Conservation (phyloP, 2,329 filamentous ascomycete genomes). For the Paecilomyces variotii region DNA sequence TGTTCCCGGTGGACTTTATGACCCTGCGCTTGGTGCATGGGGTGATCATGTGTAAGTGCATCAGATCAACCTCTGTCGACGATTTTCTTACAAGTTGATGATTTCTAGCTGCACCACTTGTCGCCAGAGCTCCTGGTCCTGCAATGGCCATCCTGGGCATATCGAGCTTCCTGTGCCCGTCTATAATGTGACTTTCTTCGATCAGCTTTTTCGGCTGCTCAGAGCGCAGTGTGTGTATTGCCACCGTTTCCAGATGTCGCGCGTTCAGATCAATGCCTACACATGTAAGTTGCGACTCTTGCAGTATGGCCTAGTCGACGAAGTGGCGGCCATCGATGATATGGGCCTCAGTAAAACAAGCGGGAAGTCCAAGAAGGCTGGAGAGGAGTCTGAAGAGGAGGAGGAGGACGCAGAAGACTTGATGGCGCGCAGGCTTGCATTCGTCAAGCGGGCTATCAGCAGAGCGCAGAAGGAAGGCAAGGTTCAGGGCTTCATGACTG, state of each 20-base stretch:
- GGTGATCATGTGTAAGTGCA: conserved; percentile 66
- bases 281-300: conserved; percentile 78
- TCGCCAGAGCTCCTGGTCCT: conserved; percentile 70
- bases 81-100: background rate
- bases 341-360: conserved; percentile 37
- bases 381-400: conserved; percentile 58
- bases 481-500: conserved; percentile 31
- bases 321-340: conserved; percentile 53
- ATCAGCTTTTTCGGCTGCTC: conserved; percentile 77
- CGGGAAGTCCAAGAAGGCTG: conserved; percentile 40
- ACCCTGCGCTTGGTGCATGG: conserved; percentile 84
- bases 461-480: conserved; percentile 45
- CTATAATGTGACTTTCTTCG: conserved; percentile 95
- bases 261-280: conserved; percentile 68
- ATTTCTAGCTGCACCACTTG: conserved; percentile 81
- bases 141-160: conserved; percentile 89
- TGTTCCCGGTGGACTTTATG: conserved; percentile 83
- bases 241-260: conserved; percentile 72
- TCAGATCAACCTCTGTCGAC: background rate
- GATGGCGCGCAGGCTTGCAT: conserved; percentile 53
- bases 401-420: conserved; percentile 48
- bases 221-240: conserved; percentile 88
- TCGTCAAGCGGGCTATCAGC: conserved; percentile 65
- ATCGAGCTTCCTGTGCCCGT: conserved; percentile 89
- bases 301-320: conserved; percentile 70